Conservation (phyloP, 306 rosid genomes). For the Nissolia schottii region DNA sequence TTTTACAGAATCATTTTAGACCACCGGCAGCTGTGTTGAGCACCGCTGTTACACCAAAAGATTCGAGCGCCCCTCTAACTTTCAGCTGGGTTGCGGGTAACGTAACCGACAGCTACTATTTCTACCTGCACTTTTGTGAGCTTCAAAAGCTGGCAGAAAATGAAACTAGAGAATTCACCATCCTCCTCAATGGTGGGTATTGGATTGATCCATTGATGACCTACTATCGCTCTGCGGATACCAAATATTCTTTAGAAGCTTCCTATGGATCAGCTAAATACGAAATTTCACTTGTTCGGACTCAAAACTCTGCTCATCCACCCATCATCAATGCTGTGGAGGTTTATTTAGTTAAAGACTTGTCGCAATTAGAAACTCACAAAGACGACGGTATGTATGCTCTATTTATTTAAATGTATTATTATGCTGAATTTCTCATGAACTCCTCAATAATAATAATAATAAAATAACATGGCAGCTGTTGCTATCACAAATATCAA, state of each 20-base stretch:
- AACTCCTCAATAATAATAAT: too few relatives aligned
- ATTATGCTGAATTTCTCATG: background rate
- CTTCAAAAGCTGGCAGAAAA: conserved; percentile 7
- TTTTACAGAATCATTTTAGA: background rate
- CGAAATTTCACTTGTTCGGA: background rate
- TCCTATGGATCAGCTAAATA: background rate
- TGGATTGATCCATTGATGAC: conserved; percentile 8
- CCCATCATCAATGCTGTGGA: conserved; percentile 42
- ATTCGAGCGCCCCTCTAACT: background rate
- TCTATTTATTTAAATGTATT: background rate
- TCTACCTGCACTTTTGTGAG: conserved; percentile 34
- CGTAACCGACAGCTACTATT: background rate
- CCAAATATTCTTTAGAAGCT: background rate
- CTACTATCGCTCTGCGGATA: accelerated
- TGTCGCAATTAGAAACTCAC: too few relatives aligned
- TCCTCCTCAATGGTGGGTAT: background rate
- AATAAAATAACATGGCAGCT: conserved; percentile 19
- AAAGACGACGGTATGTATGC: conserved; percentile 41
- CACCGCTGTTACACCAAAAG: conserved; percentile 26
- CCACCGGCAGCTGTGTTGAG: conserved; percentile 32
- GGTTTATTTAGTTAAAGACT: conserved; percentile 2
- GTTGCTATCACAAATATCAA: conserved; percentile 49
- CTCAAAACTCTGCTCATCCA: conserved; percentile 32
- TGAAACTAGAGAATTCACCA: conserved; percentile 29
- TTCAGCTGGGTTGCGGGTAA: background rate